Percentiles rank a stretch among this genome's conserved stretches.
phyloP scores from a whole-genome alignment of 768 basidiomycete genomes.

The Tephrocybe rancida region DNA sequence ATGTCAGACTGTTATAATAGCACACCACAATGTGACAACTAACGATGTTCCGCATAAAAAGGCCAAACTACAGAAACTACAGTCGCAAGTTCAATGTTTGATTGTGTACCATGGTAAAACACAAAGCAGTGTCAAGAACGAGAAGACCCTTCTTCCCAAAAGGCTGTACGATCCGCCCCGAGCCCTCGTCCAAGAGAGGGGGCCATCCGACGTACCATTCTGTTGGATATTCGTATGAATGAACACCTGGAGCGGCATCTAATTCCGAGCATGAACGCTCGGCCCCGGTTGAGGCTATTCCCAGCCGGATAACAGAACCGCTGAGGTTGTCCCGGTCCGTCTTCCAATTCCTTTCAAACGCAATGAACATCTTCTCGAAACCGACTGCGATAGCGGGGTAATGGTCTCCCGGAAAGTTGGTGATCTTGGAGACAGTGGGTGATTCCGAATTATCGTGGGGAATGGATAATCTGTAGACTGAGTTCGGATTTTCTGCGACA shows the following conservation, averaged over 20 bases:
- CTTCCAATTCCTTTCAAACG: constrained; percentile 6
- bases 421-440: background rate
- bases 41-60: too few relatives aligned
- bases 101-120: background rate
- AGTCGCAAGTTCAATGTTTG: background rate
- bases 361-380: constrained; percentile 9
- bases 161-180: background rate
- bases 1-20: too few relatives aligned
- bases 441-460: background rate
- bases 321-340: constrained; percentile 5
- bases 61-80: too few relatives aligned
- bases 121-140: constrained; percentile 8
- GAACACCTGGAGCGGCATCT: background rate
- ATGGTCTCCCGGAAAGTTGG: constrained; percentile 2
- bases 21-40: too few relatives aligned
- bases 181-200: constrained; percentile 10
- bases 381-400: constrained; percentile 3
- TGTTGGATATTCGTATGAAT: constrained; percentile 8
- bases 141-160: constrained; percentile 7
- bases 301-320: constrained; percentile 1
- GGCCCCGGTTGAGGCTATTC: background rate
- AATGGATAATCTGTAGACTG: background rate
- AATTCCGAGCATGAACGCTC: background rate
- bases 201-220: constrained; percentile 12
- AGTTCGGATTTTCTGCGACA: constrained; percentile 1